Base-by-base conservation (phyloP, 768 basidiomycete species). In the Russula virescens region DNA sequence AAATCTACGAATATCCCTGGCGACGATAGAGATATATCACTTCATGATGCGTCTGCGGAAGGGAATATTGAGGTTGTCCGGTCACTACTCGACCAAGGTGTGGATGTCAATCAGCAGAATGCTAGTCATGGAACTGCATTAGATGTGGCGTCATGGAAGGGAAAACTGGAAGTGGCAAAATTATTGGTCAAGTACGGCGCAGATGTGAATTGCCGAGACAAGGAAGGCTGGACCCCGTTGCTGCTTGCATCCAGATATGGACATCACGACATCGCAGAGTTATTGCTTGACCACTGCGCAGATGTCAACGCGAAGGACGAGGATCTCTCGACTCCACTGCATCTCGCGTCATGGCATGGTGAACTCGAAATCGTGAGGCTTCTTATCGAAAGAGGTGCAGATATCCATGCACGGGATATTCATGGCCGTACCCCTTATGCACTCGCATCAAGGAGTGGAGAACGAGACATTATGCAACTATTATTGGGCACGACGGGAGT, bases 121-220 rank as follows among this genome's bases (percentile, higher is more conserved):
- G 11, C 11, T 11, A 0, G 6, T 34, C 28, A 45, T 1, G 16
- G 10, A 34, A 35, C 59, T 2, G 43, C 51, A 11, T 53, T 60
- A 10, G 5, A 35, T 3, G 0, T 9, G 3, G 51, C 51, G 7
- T 53, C 59, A 11, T 1, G 2, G n/a, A 3, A 8, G 0, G 58
- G 50, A 19, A 21, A 25, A 1, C 0, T n/a, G 4, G 42, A 52
- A 2, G 26, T 52, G 10, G 60, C 46, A 1, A 18, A 38, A n/a
- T 38, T 54, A 9, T 26, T 61, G 25, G 16, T 61, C 38, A 26
- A 49, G 5, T 10, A 16, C 8, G 60, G 60, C 25, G 60, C 53
- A 1, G 60, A 61, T 5, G 54, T 61, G 19, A 55, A 55, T 26
- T 34, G 13, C 11, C 23, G 26, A 5, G 26, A 26, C 14, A 42